Percentiles rank a stretch among this genome's conserved stretches.
These are phyloP conservation scores for Nepenthes alata DNA, from an alignment of 179 eudicot species.

Conservation along the genomic window DNA sequence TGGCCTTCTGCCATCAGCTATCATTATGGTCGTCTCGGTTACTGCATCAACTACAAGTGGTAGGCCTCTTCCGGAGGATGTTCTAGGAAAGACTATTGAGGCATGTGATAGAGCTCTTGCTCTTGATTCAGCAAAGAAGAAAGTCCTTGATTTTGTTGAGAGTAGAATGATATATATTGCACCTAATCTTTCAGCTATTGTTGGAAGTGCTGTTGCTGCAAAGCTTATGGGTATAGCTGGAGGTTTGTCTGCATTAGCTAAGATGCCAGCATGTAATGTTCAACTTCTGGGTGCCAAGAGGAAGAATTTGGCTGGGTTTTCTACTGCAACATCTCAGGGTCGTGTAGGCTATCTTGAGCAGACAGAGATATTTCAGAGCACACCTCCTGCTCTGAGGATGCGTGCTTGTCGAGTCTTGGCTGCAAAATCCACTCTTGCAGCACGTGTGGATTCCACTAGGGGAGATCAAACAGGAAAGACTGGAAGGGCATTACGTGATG, in stretches of 20 bases:
- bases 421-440: slow-evolving; percentile 76
- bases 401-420: slow-evolving; percentile 86
- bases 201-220: slow-evolving; percentile 96
- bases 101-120: slow-evolving; percentile 94
- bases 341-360: slow-evolving; percentile 90
- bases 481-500: slow-evolving; percentile 66
- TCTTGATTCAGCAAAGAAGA: slow-evolving; percentile 76
- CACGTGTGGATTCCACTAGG: slow-evolving; percentile 75
- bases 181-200: slow-evolving; percentile 89
- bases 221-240: slow-evolving; percentile 98
- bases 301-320: slow-evolving; percentile 85
- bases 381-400: slow-evolving; percentile 74
- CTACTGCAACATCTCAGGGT: slow-evolving; percentile 78
- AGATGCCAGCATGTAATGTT: slow-evolving; percentile 97
- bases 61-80: slow-evolving; percentile 84
- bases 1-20: slow-evolving; percentile 85
- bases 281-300: slow-evolving; percentile 85
- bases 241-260: slow-evolving; percentile 69
- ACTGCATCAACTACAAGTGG: slow-evolving; percentile 97
- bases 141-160: slow-evolving; percentile 93
- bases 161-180: slow-evolving; percentile 92
- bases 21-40: slow-evolving; percentile 92
- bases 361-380: slow-evolving; percentile 73
- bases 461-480: slow-evolving; percentile 73
- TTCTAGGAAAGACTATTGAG: slow-evolving; percentile 64